Percentiles rank a stretch among this genome's conserved stretches.
Evolutionary conservation across 1,139 yeast genomes (phyloP).

Genomic region (Debaryomycetaceae sp.): DNA sequence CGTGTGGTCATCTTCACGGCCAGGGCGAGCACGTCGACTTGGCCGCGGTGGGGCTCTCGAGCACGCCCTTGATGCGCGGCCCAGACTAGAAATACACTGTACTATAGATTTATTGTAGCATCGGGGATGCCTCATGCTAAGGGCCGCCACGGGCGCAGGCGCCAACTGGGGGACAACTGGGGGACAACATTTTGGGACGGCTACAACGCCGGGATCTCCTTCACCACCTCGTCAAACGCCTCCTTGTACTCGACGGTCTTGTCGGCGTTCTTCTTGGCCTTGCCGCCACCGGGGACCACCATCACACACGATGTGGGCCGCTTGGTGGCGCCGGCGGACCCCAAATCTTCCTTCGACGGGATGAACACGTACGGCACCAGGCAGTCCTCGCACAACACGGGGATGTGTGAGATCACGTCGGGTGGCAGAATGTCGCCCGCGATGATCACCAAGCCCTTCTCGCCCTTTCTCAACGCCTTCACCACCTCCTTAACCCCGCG

Average conservation of each 20-base stretch:
- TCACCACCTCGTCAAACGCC: constrained; percentile 86
- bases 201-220: constrained; percentile 61
- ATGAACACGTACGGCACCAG: constrained; percentile 88
- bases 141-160: too few species aligned
- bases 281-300: constrained; percentile 96
- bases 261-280: constrained; percentile 72
- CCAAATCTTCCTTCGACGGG: constrained; percentile 96
- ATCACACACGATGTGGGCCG: constrained; percentile 98
- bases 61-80: constrained; percentile 18
- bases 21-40: constrained; percentile 20
- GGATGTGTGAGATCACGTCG: constrained; percentile 95
- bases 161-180: too few species aligned
- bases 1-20: constrained; percentile 24
- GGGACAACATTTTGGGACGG: too few species aligned
- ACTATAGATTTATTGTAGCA: not conserved
- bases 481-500: constrained; percentile 99
- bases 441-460: constrained; percentile 90
- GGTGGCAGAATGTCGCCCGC: constrained; percentile 98
- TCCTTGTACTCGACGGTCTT: constrained; percentile 90
- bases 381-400: constrained; percentile 93
- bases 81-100: constrained; percentile 15
- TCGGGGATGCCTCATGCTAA: too few species aligned
- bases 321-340: constrained; percentile 98
- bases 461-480: constrained; percentile 95
- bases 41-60: constrained; percentile 19